phyloP scores from a whole-genome alignment of 2,329 filamentous ascomycete species.

The Colletotrichum incanum region DNA sequence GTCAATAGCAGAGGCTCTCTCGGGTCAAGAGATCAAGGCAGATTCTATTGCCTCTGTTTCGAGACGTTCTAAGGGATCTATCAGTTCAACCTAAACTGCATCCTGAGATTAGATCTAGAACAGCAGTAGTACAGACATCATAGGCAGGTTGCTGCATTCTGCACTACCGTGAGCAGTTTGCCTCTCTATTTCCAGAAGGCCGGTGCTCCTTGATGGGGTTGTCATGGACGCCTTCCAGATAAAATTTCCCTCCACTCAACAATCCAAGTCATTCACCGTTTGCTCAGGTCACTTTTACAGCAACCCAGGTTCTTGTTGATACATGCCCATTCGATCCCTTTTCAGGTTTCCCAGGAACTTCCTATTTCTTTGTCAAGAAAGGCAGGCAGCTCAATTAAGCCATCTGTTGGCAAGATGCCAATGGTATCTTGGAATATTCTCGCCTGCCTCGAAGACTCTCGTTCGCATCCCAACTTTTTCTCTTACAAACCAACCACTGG shows the following conservation, averaged over 20 bases:
- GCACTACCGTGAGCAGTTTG: neutral
- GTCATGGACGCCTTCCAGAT: neutral
- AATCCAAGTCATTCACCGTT: neutral
- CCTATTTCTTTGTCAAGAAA: neutral
- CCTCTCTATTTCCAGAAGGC: neutral
- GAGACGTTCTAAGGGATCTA: neutral
- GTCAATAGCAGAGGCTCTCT: neutral
- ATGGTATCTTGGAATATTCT: too few species aligned
- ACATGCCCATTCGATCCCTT: neutral
- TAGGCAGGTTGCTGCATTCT: neutral
- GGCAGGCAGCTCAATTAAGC: too few species aligned
- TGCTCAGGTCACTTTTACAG: neutral
- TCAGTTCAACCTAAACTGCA: neutral
- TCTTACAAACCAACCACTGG: too few species aligned
- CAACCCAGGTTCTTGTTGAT: neutral
- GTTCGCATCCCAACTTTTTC: too few species aligned
- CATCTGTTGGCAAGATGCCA: too few species aligned
- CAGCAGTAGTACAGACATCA: neutral
- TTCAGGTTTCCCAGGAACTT: neutral
- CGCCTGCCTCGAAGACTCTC: too few species aligned
- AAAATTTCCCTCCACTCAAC: neutral
- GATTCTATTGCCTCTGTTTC: neutral
- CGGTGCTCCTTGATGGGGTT: neutral
- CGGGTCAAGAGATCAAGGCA: too few species aligned
- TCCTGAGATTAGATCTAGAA: neutral